Conservation (phyloP, 768 basidiomycete genomes). For the Gelatoporia subvermispora region DNA sequence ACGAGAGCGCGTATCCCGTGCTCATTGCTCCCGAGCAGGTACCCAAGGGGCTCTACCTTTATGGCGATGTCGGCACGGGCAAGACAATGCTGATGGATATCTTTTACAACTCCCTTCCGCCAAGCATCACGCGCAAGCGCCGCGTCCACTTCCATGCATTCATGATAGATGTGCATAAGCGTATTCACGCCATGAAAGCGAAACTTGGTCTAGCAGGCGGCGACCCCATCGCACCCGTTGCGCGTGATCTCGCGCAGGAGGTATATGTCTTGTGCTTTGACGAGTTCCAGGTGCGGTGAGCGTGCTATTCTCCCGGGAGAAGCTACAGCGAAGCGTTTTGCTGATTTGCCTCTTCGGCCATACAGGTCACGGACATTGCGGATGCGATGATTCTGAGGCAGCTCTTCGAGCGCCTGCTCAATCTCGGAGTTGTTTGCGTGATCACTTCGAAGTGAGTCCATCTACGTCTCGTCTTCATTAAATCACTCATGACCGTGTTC, state of each 20-base stretch:
- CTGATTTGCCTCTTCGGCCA: constrained; percentile 2
- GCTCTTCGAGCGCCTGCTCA: constrained; percentile 79
- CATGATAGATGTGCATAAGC: constrained; percentile 98
- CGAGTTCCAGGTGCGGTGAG: constrained; percentile 81
- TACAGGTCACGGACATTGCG: constrained; percentile 90
- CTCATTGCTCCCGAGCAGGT: constrained; percentile 42
- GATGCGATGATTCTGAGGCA: constrained; percentile 97
- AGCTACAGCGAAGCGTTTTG: constrained; percentile 1
- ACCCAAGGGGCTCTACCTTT: constrained; percentile 90
- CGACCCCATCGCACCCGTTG: constrained; percentile 85
- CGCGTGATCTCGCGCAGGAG: constrained; percentile 79
- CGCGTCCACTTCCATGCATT: constrained; percentile 98
- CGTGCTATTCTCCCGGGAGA: constrained; percentile 8
- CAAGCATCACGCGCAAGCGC: constrained; percentile 62
- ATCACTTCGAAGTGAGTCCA: constrained; percentile 91
- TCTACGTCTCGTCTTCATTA: not conserved
- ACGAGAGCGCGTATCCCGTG: constrained; percentile 11
- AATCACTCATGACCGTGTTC: not conserved
- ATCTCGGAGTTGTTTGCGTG: constrained; percentile 87
- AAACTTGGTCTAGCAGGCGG: constrained; percentile 63
- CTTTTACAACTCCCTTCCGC: constrained; percentile 80
- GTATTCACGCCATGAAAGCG: constrained; percentile 77
- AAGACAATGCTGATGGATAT: constrained; percentile 99
- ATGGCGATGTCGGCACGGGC: constrained; percentile 95
- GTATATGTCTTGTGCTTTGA: constrained; percentile 91